Base-by-base conservation (phyloP, 305 asterid genomes). In the Solanum hybrid region DNA sequence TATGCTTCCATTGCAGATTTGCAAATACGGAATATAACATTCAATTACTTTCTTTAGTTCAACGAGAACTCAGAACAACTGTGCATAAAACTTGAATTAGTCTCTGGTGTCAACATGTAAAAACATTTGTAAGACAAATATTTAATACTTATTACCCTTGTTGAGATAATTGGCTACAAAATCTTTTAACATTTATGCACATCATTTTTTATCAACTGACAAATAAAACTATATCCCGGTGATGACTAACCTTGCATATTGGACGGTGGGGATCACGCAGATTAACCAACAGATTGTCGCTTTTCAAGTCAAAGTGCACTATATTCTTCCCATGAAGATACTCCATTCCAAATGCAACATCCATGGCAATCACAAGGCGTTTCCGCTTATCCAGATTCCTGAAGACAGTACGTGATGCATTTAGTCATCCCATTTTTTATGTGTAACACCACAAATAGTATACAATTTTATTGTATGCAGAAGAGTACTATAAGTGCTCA, bases 221-320 rank as follows among this genome's bases (percentile, higher is more conserved):
- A 57, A 83, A 84, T 85, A 57, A 85, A 85, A 57, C 32, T 70
- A 20, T 31, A 72, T 51, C 72, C 36, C 12, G 6, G 41, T 26
- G 22, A 45, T 31, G 88, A 51, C 98, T 81, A 88, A 97, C 99
- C 99, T 98, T 98, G 96, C 99, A 98, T 92, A 98, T 95, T 85
- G 99, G 99, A 32, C 99, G 97, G 90, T 97, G 99, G 31, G 99
- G 98, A 92, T 98, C 99, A 77, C 99, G 98, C 65, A 98, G 98
- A 93, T 98, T 97, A 93, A 97, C 99, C 97, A 98, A 95, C 38
- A 97, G 92, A 91, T 98, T 98, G 92, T 97, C 99, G 90, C 99
- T 97, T 95, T 98, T 98, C 94, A 98, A 91, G 94, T 98, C 99
- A 73, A 98, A 98, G 91, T 98, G 99, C 73, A 97, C 99, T 84